phyloP scores from a whole-genome alignment of 495 filamentous ascomycete species.

The Aspergillus bridgeri region DNA sequence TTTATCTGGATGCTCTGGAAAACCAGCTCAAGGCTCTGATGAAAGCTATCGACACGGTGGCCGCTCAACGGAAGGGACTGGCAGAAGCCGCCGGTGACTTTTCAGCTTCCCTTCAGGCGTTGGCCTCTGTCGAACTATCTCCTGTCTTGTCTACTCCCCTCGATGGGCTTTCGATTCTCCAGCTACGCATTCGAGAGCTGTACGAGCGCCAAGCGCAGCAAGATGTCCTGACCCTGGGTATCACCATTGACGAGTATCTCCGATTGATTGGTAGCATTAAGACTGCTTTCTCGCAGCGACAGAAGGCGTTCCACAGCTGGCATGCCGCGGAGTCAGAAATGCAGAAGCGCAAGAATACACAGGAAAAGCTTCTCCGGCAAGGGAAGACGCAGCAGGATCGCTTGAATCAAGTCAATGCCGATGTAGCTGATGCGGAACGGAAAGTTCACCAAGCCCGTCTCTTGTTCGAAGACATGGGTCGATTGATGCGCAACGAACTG shows the following conservation, averaged over 20 bases:
- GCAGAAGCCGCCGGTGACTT: conserved; percentile 93
- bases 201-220: conserved; percentile 97
- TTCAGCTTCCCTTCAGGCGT: conserved; percentile 81
- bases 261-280: conserved; percentile 91
- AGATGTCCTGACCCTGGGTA: conserved; percentile 92
- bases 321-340: conserved; percentile 84
- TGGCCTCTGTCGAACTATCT: conserved; percentile 84
- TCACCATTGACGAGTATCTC: conserved; percentile 98
- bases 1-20: conserved; percentile 93
- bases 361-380: conserved; percentile 89
- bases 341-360: conserved; percentile 75
- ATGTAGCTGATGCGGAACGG: conserved; percentile 88
- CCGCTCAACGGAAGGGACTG: conserved; percentile 84
- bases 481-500: conserved; percentile 83
- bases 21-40: conserved; percentile 90
- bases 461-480: conserved; percentile 96
- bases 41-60: conserved; percentile 90
- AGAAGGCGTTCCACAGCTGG: conserved; percentile 94
- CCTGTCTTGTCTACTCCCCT: conserved; percentile 83
- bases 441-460: conserved; percentile 88
- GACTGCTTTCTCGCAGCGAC: conserved; percentile 83
- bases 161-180: conserved; percentile 85
- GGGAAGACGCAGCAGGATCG: conserved; percentile 95
- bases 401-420: conserved; percentile 82
- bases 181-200: conserved; percentile 87